phyloP scores from a whole-genome alignment of 768 basidiomycete species.

The Psilocybe tampanensis region DNA sequence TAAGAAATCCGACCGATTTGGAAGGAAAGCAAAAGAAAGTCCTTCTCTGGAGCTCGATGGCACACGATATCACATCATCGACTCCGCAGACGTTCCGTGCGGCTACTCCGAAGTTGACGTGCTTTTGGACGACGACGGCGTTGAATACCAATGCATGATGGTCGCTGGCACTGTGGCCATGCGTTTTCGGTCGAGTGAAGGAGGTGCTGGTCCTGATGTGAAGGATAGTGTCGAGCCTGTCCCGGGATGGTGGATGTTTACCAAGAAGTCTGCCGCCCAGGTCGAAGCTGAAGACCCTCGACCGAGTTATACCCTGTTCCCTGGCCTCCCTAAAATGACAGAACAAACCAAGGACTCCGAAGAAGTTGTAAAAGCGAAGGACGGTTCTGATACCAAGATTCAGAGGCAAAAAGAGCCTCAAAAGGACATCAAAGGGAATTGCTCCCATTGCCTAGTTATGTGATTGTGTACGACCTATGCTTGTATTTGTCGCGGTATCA shows the following conservation, averaged over 20 bases:
- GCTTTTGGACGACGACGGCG: slow-evolving; percentile 8
- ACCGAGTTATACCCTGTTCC: too few species aligned
- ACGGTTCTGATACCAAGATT: too few species aligned
- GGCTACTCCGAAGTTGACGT: slow-evolving; percentile 12
- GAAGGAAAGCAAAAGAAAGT: not conserved
- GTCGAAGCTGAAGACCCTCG: not conserved
- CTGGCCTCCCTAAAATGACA: too few species aligned
- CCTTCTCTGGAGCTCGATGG: slow-evolving; percentile 1
- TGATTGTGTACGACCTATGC: too few species aligned
- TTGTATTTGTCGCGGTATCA: too few species aligned
- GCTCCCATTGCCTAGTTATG: too few species aligned
- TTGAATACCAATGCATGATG: slow-evolving; percentile 9
- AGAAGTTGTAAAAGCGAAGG: too few species aligned
- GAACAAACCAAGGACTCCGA: too few species aligned
- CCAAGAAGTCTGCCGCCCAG: not conserved
- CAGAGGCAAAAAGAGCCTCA: too few species aligned
- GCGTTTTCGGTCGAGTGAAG: not conserved
- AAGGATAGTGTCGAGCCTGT: slow-evolving; percentile 10
- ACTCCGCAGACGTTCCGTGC: slow-evolving; percentile 5
- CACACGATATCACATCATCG: not conserved
- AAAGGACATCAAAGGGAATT: too few species aligned
- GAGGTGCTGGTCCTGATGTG: not conserved
- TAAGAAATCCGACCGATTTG: not conserved
- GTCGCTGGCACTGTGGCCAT: slow-evolving; percentile 9
- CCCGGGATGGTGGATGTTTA: slow-evolving; percentile 12